Evolutionary conservation across 2,329 filamentous ascomycete genomes (phyloP), one percentile per base, ranked within the genome.

Genomic region (Aphanoascus verrucosus): DNA sequence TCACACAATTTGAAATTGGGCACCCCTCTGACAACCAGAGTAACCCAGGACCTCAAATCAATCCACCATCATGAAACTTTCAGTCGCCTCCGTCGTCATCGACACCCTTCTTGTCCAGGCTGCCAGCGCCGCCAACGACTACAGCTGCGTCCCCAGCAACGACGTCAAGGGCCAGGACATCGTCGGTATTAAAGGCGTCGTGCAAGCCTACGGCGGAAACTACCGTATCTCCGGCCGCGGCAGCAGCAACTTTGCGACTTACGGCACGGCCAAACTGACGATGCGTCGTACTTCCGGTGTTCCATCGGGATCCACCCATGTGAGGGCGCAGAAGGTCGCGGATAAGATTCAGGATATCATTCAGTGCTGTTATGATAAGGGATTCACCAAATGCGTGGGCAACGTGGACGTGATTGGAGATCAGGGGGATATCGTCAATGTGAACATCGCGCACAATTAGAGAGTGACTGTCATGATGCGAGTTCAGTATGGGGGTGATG

Each of bases 341-440:
- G 49, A 42, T 7, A 55, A 55, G 41, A 55, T 51, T 34, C 53
- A 55, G 46, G 53, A 55, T 40, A 51, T 55, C 23, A 55, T 55
- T 15, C 47, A 55, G 40, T 55, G 53, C 42, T 55, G 53, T 34
- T 55, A 37, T 15, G 43, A 55, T 28, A 43, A 52, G 47, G 53
- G 53, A 8, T 55, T 46, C 40, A 50, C 47, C 19, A 50, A 51
- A 41, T 55, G 53, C 34, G 53, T 47, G 34, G 53, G 53, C 11
- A 55, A 55, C 32, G 53, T 47, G 5, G 53, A 55, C 45, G 49
- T 55, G 9, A 32, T 41, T 17, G 48, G 47, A 11, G 48, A 40
- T 35, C 49, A 49, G 32, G 53, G 49, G 6, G 40, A 51, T 32
- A 50, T 44, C 40, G 46, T 55, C 47, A 55, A 55, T 40, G 53